Conservation (phyloP, 225 moss, liverwort and hornwort species). For the Pleurozium schreberi region DNA sequence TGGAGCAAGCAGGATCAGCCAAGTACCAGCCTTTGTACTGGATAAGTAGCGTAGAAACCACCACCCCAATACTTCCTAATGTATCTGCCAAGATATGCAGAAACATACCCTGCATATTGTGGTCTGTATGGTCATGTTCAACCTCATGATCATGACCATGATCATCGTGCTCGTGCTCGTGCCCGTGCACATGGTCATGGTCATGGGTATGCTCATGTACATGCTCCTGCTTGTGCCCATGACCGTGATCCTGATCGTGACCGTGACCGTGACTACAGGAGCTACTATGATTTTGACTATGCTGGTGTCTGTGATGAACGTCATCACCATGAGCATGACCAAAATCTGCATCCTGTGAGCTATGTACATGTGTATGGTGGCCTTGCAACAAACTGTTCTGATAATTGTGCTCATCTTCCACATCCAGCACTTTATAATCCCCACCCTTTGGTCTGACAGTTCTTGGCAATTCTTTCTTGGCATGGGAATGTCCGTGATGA, state of each 20-base stretch:
- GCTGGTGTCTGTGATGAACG: conserved; percentile 1
- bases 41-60: conserved; percentile 75
- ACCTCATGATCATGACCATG: conserved; percentile 24
- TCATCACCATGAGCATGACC: conserved; percentile 2
- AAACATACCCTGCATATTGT: conserved; percentile 93
- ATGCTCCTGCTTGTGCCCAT: not conserved
- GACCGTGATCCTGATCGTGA: not conserved
- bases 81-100: conserved; percentile 91
- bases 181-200: not conserved
- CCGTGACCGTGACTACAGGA: conserved; percentile 9
- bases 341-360: conserved; percentile 1
- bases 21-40: conserved; percentile 91
- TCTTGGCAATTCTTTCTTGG: not conserved
- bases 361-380: not conserved
- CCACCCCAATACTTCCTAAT: conserved; percentile 86
- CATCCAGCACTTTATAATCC: conserved; percentile 18
- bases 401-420: conserved; percentile 10
- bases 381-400: not conserved
- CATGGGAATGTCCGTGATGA: conserved; percentile 42
- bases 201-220: conserved; percentile 10
- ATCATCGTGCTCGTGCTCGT: not conserved
- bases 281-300: conserved; percentile 15
- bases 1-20: conserved; percentile 85
- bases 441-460: not conserved
- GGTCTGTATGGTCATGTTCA: conserved; percentile 71